These are phyloP conservation scores for Talaromyces thailandensis DNA, from an alignment of 495 filamentous ascomycete genomes.

Conservation along the genomic window DNA sequence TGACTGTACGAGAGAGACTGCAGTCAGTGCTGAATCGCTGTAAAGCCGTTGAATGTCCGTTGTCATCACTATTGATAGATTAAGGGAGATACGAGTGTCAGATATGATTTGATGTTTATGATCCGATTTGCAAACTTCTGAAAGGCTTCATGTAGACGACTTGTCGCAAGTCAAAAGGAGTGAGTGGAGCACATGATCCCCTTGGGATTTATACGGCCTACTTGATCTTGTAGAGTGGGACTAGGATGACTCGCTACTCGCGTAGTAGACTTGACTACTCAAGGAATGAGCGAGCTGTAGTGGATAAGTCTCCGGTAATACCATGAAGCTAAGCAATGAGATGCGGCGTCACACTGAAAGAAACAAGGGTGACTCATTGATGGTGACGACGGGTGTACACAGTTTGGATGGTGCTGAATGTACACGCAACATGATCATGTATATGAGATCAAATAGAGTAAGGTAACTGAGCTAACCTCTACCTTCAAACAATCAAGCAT, in stretches of 20 bases:
- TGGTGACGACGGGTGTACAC: background rate
- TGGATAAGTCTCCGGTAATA: too few relatives aligned
- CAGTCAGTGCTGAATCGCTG: conserved; percentile 14
- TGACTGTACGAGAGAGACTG: conserved; percentile 32
- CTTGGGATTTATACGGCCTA: background rate
- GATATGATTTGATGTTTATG: background rate
- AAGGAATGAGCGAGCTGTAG: background rate
- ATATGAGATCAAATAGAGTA: background rate
- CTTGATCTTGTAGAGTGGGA: background rate
- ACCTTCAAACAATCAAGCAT: too few relatives aligned
- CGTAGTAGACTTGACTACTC: background rate
- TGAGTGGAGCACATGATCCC: too few relatives aligned
- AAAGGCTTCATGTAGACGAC: too few relatives aligned
- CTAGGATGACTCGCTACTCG: background rate
- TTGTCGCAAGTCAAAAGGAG: too few relatives aligned
- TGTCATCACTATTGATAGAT: background rate
- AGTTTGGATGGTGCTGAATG: background rate
- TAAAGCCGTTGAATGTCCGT: background rate
- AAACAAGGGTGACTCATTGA: background rate
- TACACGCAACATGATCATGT: background rate
- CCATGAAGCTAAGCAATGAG: too few relatives aligned
- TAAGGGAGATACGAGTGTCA: background rate
- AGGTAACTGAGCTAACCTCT: too few relatives aligned
- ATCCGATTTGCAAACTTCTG: background rate
- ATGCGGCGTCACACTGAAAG: background rate